These are phyloP conservation scores for Ogataea sp. DNA, from an alignment of 805 yeast genomes.

Conservation along the genomic window DNA sequence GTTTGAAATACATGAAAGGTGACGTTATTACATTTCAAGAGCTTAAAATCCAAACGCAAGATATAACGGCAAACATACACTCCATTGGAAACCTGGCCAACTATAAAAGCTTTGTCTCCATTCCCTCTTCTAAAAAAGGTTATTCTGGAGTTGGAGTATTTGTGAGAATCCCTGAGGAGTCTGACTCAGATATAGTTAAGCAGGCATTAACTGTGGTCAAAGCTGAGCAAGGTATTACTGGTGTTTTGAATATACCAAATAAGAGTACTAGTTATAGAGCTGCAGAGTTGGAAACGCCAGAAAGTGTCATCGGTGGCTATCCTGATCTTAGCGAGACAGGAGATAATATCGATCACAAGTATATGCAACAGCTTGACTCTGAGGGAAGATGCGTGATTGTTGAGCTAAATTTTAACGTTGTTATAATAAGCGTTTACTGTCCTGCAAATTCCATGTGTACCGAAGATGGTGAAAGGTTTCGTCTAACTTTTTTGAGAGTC, in stretches of 20 bases:
- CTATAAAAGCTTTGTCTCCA: slow-evolving; percentile 57
- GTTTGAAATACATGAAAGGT: slow-evolving; percentile 45
- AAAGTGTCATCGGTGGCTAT: slow-evolving; percentile 60
- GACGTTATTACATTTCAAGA: slow-evolving; percentile 88
- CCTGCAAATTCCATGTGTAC: slow-evolving; percentile 83
- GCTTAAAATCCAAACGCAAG: slow-evolving; percentile 54
- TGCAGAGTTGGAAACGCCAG: neutral
- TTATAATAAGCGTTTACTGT: slow-evolving; percentile 67
- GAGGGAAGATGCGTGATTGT: slow-evolving; percentile 79
- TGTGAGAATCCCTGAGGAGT: slow-evolving; percentile 41
- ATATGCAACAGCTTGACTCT: slow-evolving; percentile 47
- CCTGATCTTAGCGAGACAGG: slow-evolving; percentile 32
- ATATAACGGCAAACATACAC: slow-evolving; percentile 27
- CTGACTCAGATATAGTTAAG: slow-evolving; percentile 30
- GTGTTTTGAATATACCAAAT: slow-evolving; percentile 32
- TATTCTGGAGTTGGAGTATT: slow-evolving; percentile 91
- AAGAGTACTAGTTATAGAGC: slow-evolving; percentile 14
- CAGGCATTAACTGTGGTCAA: slow-evolving; percentile 44
- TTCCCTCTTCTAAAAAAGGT: slow-evolving; percentile 67
- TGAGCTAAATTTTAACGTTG: slow-evolving; percentile 58
- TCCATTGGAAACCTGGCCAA: slow-evolving; percentile 36
- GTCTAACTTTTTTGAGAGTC: slow-evolving; percentile 49
- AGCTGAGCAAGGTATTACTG: slow-evolving; percentile 93
- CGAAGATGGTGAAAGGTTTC: slow-evolving; percentile 52
- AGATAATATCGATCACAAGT: slow-evolving; percentile 5